These are phyloP conservation scores for Cercophora sp. DNA, from an alignment of 495 filamentous ascomycete species.

Conservation along the genomic window DNA sequence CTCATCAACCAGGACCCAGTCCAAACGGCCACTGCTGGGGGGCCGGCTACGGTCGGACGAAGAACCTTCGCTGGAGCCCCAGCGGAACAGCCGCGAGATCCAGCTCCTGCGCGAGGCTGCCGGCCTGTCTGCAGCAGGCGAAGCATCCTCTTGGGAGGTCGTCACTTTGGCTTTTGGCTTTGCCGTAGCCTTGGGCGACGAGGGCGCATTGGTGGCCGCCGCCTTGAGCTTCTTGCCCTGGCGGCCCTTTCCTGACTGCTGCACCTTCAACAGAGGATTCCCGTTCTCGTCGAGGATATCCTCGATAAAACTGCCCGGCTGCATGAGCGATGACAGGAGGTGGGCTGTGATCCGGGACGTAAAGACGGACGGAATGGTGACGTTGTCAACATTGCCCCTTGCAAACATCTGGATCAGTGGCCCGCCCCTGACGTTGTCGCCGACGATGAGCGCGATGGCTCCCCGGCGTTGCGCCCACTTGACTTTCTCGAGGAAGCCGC, in stretches of 20 bases:
- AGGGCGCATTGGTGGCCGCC: conserved; percentile 16
- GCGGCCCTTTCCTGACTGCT: conserved; percentile 40
- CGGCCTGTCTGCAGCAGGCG: conserved; percentile 4
- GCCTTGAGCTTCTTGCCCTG: conserved; percentile 37
- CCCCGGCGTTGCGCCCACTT: conserved; percentile 93
- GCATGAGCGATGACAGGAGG: conserved; percentile 83
- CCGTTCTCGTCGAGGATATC: conserved; percentile 51
- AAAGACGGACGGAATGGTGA: conserved; percentile 90
- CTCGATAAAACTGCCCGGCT: conserved; percentile 59
- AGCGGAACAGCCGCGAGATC: conserved; percentile 52
- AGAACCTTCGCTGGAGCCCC: conserved; percentile 37
- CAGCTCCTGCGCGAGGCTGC: conserved; percentile 34
- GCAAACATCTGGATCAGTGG: conserved; percentile 96
- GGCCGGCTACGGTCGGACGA: conserved; percentile 60
- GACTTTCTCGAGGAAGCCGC: conserved; percentile 94
- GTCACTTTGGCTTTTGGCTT: conserved; percentile 12
- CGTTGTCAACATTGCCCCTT: conserved; percentile 85
- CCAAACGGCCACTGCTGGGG: conserved; percentile 76
- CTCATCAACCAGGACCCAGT: conserved; percentile 69
- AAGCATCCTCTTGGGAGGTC: conserved; percentile 10
- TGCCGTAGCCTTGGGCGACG: conserved; percentile 16
- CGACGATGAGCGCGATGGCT: conserved; percentile 85
- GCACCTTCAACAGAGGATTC: conserved; percentile 44
- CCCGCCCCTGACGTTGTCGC: conserved; percentile 84
- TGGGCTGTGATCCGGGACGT: conserved; percentile 94